Conservation (phyloP, 345 rosid genomes). For the Fremontodendron californicum region DNA sequence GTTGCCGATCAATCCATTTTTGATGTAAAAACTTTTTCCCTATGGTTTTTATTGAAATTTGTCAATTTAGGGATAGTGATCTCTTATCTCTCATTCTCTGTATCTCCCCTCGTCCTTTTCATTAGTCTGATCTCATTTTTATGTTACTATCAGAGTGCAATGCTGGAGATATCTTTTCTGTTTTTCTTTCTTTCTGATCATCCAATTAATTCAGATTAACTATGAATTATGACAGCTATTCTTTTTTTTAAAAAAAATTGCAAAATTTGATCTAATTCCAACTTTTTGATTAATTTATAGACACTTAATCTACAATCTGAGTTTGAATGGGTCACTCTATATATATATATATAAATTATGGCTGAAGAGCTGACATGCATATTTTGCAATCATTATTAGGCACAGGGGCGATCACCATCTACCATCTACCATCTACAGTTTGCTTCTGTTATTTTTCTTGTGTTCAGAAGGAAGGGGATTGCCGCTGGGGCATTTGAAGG, state of each 20-base stretch:
- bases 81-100: background rate
- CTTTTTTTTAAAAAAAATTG: too few relatives aligned
- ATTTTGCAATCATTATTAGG: background rate
- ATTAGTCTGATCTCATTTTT: background rate
- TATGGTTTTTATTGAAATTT: background rate
- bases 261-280: too few relatives aligned
- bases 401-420: background rate
- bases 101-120: background rate
- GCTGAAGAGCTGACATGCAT: background rate
- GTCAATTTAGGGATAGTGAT: background rate
- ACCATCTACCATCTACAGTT: background rate
- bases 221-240: background rate
- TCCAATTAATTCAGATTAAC: background rate
- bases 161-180: background rate
- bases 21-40: background rate
- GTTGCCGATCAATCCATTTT: background rate
- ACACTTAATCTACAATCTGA: background rate
- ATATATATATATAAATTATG: background rate
- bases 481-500: background rate
- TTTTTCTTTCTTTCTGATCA: too few relatives aligned
- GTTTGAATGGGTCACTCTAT: background rate
- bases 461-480: background rate
- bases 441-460: background rate
- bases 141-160: background rate
- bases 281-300: background rate